Conservation (phyloP, 2,329 filamentous ascomycete species). For the Pseudogymnoascus sp. region DNA sequence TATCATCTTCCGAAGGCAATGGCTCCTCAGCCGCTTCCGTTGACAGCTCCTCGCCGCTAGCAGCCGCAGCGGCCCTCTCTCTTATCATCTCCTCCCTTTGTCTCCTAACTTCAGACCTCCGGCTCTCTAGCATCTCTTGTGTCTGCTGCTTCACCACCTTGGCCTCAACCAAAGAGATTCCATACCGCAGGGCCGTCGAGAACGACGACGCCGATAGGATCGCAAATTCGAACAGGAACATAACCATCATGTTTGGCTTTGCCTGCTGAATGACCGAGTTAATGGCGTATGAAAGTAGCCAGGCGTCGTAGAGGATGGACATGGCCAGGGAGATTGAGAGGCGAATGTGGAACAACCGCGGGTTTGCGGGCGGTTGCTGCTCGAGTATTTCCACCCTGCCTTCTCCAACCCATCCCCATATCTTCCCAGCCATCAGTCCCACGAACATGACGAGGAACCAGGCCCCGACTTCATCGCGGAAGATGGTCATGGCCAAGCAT, state of each 20-base stretch:
- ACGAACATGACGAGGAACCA: conserved; percentile 98
- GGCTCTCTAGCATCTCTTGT: conserved; percentile 57
- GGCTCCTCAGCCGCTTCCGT: conserved; percentile 30
- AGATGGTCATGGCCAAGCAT: conserved; percentile 95
- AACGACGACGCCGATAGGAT: conserved; percentile 73
- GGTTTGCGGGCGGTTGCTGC: conserved; percentile 88
- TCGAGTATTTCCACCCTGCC: conserved; percentile 90
- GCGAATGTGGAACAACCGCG: conserved; percentile 77
- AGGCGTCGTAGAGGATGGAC: conserved; percentile 71
- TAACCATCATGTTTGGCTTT: conserved; percentile 98
- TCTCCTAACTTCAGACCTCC: conserved; percentile 60
- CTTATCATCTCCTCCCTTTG: conserved; percentile 44
- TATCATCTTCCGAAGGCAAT: conserved; percentile 61
- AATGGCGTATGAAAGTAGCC: conserved; percentile 74
- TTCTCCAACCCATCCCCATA: conserved; percentile 98
- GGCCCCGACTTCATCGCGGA: conserved; percentile 86
- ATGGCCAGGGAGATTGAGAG: conserved; percentile 71
- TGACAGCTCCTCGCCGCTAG: conserved; percentile 34
- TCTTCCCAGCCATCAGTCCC: conserved; percentile 81
- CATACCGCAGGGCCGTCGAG: conserved; percentile 72
- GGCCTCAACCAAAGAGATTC: conserved; percentile 70
- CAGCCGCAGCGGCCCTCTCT: conserved; percentile 31
- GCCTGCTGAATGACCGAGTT: conserved; percentile 79
- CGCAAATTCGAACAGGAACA: conserved; percentile 98
- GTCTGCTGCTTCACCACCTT: conserved; percentile 70